phyloP scores from a whole-genome alignment of 768 basidiomycete species.

The Phaffia tasmanica region DNA sequence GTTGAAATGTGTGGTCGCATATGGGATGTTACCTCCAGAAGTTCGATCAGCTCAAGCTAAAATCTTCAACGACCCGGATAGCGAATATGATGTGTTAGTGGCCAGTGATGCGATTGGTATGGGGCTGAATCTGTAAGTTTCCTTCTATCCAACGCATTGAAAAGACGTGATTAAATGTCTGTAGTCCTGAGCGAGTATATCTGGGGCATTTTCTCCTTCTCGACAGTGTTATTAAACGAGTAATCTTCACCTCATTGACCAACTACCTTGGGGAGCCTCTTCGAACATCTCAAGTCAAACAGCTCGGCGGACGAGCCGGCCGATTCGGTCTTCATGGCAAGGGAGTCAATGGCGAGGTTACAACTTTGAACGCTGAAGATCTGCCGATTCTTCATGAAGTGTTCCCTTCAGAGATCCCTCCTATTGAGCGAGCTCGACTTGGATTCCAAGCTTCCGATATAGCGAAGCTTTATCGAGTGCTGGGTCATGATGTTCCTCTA shows the following conservation, averaged over 20 bases:
- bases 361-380: slow-evolving; percentile 56
- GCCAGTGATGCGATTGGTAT: slow-evolving; percentile 94
- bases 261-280: slow-evolving; percentile 59
- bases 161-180: background rate
- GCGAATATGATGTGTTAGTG: slow-evolving; percentile 77
- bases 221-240: slow-evolving; percentile 73
- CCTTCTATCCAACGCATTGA: background rate
- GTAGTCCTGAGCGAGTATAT: background rate
- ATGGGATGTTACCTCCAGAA: slow-evolving; percentile 85
- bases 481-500: slow-evolving; percentile 37
- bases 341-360: slow-evolving; percentile 50
- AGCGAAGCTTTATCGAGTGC: slow-evolving; percentile 32
- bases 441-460: slow-evolving; percentile 32
- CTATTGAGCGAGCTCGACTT: slow-evolving; percentile 50
- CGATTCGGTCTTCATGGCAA: slow-evolving; percentile 63
- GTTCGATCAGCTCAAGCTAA: slow-evolving; percentile 82
- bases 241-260: slow-evolving; percentile 59
- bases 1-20: slow-evolving; percentile 78
- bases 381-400: slow-evolving; percentile 51
- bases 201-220: background rate
- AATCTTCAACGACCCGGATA: slow-evolving; percentile 73
- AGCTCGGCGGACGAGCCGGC: slow-evolving; percentile 88
- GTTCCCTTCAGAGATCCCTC: slow-evolving; percentile 45
- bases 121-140: slow-evolving; percentile 81
- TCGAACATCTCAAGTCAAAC: slow-evolving; percentile 69